Conservation (phyloP, 2,329 filamentous ascomycete species). For the Ophiostoma fasciatum region DNA sequence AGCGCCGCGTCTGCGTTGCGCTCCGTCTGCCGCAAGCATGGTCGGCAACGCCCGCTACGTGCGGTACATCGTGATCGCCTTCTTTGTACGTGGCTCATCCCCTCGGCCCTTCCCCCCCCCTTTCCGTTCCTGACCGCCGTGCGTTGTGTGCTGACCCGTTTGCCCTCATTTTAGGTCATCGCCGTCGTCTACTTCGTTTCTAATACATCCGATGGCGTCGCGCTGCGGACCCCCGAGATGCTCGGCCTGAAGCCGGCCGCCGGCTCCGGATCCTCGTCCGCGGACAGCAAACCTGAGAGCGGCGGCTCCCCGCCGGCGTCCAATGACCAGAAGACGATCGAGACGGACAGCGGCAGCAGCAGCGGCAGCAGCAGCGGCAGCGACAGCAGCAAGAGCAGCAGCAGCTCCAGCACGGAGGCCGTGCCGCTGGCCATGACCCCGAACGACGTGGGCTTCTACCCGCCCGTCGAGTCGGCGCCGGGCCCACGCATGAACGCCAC, state of each 20-base stretch:
- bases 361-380: constrained; percentile 14
- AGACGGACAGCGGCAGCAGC: neutral
- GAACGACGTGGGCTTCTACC: constrained; percentile 36
- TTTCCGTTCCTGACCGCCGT: constrained; percentile 23
- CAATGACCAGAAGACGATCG: constrained; percentile 11
- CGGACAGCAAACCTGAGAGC: no score
- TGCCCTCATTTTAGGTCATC: constrained; percentile 33
- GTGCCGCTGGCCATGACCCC: constrained; percentile 36
- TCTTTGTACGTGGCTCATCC: constrained; percentile 46
- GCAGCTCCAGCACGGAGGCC: constrained; percentile 19
- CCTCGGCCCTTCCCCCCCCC: neutral
- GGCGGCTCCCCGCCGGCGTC: no score
- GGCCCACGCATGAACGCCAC: constrained; percentile 87
- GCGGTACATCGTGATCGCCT: constrained; percentile 65
- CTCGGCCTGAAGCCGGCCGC: constrained; percentile 6
- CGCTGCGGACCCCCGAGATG: constrained; percentile 14
- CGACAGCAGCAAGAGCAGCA: constrained; percentile 7
- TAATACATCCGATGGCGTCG: constrained; percentile 32
- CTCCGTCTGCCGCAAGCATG: constrained; percentile 19
- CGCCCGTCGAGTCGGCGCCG: constrained; percentile 36
- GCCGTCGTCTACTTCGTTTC: constrained; percentile 74
- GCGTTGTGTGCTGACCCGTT: neutral
- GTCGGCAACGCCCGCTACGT: constrained; percentile 59
- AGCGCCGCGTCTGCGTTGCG: constrained; percentile 5
- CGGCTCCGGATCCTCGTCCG: neutral